Percentiles rank a stretch among this genome's conserved stretches.
phyloP scores from a whole-genome alignment of 306 rosid species.

The Mucuna pruriens region DNA sequence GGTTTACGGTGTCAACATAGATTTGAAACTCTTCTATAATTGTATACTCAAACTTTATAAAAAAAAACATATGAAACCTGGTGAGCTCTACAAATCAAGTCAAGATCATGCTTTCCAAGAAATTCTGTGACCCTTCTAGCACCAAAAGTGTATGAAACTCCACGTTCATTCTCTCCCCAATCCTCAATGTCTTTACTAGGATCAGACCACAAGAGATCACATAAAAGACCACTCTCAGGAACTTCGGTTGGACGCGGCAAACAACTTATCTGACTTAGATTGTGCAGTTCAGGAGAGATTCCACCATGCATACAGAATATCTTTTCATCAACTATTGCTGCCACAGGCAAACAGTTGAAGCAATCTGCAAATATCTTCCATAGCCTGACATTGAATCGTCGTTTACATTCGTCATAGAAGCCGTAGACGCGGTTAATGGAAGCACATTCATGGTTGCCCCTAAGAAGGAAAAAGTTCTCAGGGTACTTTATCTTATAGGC shows the following conservation, averaged over 20 bases:
- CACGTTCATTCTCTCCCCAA: constrained; percentile 50
- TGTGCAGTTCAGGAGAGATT: constrained; percentile 43
- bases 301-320: constrained; percentile 53
- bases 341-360: constrained; percentile 46
- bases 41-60: not conserved
- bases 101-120: constrained; percentile 45
- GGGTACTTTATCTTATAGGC: constrained; percentile 51
- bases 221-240: constrained; percentile 44
- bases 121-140: constrained; percentile 39
- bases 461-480: constrained; percentile 43
- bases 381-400: constrained; percentile 43
- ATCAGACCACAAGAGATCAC: constrained; percentile 51
- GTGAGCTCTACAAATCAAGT: constrained; percentile 53
- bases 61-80: constrained; percentile 32
- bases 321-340: constrained; percentile 44
- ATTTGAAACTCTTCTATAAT: too few relatives aligned
- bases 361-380: constrained; percentile 49
- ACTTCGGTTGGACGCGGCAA: constrained; percentile 44
- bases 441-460: constrained; percentile 53
- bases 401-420: constrained; percentile 48
- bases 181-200: constrained; percentile 39
- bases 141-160: constrained; percentile 53
- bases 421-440: constrained; percentile 43
- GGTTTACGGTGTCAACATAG: too few relatives aligned
- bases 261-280: constrained; percentile 37